phyloP scores from a whole-genome alignment of 805 yeast species.

The Peterozyma xylosa region DNA sequence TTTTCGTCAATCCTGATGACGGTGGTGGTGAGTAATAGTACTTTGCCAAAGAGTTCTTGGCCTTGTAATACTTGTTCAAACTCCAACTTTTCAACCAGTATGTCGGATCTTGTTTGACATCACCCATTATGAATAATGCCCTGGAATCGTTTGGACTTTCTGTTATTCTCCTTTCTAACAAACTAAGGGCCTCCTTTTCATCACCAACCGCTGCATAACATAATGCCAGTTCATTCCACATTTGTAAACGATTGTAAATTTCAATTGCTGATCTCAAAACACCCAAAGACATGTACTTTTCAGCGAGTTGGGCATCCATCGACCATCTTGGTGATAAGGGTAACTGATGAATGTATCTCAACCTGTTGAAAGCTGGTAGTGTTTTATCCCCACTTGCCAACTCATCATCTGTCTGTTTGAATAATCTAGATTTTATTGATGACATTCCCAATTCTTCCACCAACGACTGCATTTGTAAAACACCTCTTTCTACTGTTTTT shows the following conservation, averaged over 20 bases:
- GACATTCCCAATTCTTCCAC: constrained; percentile 82
- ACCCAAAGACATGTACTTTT: constrained; percentile 79
- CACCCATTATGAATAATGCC: constrained; percentile 80
- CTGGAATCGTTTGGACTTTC: constrained; percentile 70
- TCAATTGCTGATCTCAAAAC: constrained; percentile 81
- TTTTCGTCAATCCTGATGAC: constrained; percentile 39
- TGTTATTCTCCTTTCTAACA: constrained; percentile 47
- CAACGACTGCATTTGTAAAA: constrained; percentile 84
- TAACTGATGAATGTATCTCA: constrained; percentile 64
- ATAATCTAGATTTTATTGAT: constrained; percentile 43
- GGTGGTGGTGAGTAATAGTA: constrained; percentile 63
- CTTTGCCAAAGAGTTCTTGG: constrained; percentile 76
- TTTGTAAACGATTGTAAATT: constrained; percentile 70
- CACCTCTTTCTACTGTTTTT: constrained; percentile 88
- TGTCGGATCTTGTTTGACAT: constrained; percentile 65
- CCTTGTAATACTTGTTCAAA: constrained; percentile 71
- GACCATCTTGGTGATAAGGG: constrained; percentile 81
- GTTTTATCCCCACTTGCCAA: constrained; percentile 20
- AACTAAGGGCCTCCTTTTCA: constrained; percentile 53
- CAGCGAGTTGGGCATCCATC: constrained; percentile 77
- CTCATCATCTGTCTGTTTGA: constrained; percentile 33
- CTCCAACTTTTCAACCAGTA: constrained; percentile 88
- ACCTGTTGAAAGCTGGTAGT: constrained; percentile 41
- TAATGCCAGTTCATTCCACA: constrained; percentile 79
- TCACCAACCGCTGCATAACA: constrained; percentile 86